These are phyloP conservation scores for Amanita subjunquillea DNA, from an alignment of 768 basidiomycete genomes.

Conservation along the genomic window DNA sequence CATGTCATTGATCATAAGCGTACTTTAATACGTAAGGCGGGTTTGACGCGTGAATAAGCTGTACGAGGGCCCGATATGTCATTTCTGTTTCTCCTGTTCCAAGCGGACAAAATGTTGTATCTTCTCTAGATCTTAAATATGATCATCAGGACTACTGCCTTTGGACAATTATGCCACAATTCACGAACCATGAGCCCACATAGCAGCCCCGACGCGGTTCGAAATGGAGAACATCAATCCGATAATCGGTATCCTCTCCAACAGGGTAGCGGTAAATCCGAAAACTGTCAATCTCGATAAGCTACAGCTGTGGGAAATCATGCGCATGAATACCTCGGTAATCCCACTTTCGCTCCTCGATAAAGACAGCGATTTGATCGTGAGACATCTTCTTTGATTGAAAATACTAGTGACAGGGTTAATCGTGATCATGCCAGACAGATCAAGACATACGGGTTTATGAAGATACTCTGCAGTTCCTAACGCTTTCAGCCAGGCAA, in stretches of 20 bases:
- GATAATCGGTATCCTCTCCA: slow-evolving; percentile 62
- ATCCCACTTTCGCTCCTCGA: slow-evolving; percentile 87
- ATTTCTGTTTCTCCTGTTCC: neutral
- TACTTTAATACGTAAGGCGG: neutral
- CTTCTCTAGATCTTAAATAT: slow-evolving; percentile 49
- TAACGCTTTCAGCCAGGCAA: slow-evolving; percentile 58
- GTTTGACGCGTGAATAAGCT: neutral
- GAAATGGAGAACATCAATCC: slow-evolving; percentile 79
- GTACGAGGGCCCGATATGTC: neutral
- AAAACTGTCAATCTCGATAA: slow-evolving; percentile 42
- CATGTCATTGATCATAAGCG: neutral
- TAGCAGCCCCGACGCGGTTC: slow-evolving; percentile 84
- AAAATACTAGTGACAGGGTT: slow-evolving; percentile 50
- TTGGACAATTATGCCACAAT: neutral
- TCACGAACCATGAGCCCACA: slow-evolving; percentile 77
- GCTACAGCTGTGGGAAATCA: neutral
- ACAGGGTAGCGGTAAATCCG: slow-evolving; percentile 73
- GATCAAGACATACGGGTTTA: slow-evolving; percentile 36
- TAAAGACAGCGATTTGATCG: slow-evolving; percentile 59
- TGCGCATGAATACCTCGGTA: slow-evolving; percentile 47
- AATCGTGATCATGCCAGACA: neutral
- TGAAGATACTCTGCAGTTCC: slow-evolving; percentile 64
- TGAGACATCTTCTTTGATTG: slow-evolving; percentile 73
- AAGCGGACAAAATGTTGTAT: slow-evolving; percentile 31
- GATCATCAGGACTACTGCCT: neutral